Conservation (phyloP, 371 early-diverging fungal genomes). For the Rhizomucor pusillus region DNA sequence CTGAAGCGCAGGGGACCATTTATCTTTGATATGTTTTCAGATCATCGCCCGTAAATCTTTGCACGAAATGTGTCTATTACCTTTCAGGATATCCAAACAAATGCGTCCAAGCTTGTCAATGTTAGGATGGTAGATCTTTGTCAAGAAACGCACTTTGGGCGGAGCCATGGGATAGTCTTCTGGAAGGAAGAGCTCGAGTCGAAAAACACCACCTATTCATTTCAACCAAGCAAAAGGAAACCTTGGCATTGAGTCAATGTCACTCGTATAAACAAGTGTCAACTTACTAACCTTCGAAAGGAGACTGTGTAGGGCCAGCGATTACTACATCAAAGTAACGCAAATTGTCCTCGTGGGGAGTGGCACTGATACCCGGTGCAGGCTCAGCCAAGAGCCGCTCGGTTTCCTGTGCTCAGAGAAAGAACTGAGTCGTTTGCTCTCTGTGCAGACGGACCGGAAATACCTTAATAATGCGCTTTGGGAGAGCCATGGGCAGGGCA, state of each 20-base stretch:
- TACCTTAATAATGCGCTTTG: slow-evolving; percentile 83
- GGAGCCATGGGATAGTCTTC: slow-evolving; percentile 99
- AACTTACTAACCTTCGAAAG: slow-evolving; percentile 91
- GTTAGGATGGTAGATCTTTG: slow-evolving; percentile 99
- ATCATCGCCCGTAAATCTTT: not conserved
- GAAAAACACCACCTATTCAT: slow-evolving; percentile 88
- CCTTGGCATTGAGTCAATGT: not conserved
- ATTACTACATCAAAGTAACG: slow-evolving; percentile 98
- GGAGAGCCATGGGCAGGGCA: slow-evolving; percentile 52
- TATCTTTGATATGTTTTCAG: slow-evolving; percentile 57
- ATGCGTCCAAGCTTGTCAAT: slow-evolving; percentile 99
- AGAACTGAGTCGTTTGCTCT: not conserved
- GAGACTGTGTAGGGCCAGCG: slow-evolving; percentile 94
- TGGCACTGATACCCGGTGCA: slow-evolving; percentile 93
- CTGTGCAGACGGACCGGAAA: not conserved
- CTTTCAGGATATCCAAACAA: slow-evolving; percentile 98
- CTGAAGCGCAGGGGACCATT: slow-evolving; percentile 99
- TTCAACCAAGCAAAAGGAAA: no score
- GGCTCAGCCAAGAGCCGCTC: slow-evolving; percentile 93
- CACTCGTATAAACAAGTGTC: not conserved
- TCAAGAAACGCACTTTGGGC: slow-evolving; percentile 97
- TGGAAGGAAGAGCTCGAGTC: slow-evolving; percentile 93
- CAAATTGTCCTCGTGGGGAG: slow-evolving; percentile 92
- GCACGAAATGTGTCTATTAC: slow-evolving; percentile 31
- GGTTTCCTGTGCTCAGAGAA: slow-evolving; percentile 64